Evolutionary conservation across 148 eudicot species (phyloP).

Genomic region (Rhododendron simsii): DNA sequence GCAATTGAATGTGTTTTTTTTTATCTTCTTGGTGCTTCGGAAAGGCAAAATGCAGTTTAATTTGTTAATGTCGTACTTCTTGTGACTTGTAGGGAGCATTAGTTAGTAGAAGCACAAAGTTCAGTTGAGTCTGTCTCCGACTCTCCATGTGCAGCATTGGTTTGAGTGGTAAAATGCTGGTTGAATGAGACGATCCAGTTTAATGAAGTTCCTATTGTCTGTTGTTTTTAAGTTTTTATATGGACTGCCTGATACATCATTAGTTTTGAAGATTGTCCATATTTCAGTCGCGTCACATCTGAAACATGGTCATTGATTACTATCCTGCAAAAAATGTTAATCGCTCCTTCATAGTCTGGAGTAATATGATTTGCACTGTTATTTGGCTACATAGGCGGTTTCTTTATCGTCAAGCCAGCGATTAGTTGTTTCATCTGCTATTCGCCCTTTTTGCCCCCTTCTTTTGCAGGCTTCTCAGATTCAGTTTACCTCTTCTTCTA

Average conservation of each 20-base stretch:
- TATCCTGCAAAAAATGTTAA: no score
- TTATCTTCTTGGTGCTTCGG: no score
- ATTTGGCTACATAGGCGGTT: no score
- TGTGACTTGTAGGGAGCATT: not conserved
- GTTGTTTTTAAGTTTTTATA: not conserved
- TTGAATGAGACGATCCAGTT: not conserved
- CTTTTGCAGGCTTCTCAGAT: slow-evolving; percentile 54
- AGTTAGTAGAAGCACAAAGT: not conserved
- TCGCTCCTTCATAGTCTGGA: no score
- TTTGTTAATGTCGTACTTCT: not conserved
- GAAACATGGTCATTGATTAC: no score
- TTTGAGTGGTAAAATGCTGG: not conserved
- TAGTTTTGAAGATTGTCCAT: no score
- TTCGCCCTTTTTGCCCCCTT: not conserved
- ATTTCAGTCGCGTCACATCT: no score
- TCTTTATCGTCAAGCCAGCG: no score
- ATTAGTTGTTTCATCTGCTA: no score
- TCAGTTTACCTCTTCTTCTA: slow-evolving; percentile 29
- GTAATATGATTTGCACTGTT: no score
- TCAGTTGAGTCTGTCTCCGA: not conserved
- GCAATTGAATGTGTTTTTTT: not conserved
- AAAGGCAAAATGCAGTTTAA: not conserved
- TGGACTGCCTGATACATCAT: not conserved
- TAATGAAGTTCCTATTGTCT: not conserved
- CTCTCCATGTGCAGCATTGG: not conserved